A percentile compares a stretch with the other conserved stretches of the same genome.
Evolutionary conservation across 352 stramenopile genomes (phyloP).

Genomic region (Phytopythium boreale): DNA sequence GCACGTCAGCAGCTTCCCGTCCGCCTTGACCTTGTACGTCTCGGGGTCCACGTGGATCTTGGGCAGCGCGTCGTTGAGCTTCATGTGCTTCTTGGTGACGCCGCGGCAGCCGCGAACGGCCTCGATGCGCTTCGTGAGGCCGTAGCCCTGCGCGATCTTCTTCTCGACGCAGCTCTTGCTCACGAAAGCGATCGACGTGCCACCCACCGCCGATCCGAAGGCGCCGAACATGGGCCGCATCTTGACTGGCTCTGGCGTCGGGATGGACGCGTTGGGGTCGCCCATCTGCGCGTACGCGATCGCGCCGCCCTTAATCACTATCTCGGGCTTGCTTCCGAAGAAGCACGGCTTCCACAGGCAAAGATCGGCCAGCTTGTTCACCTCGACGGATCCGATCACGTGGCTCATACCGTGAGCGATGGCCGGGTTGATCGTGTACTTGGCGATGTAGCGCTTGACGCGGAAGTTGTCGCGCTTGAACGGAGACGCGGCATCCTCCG

Average conservation of each 20-base stretch:
- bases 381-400: slow-evolving; percentile 93
- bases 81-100: slow-evolving; percentile 96
- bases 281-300: slow-evolving; percentile 97
- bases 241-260: slow-evolving; percentile 94
- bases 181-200: slow-evolving; percentile 89
- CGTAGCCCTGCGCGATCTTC: slow-evolving; percentile 66
- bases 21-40: slow-evolving; percentile 93
- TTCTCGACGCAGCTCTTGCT: slow-evolving; percentile 78
- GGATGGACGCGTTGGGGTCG: slow-evolving; percentile 96
- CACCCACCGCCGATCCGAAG: slow-evolving; percentile 47
- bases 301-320: slow-evolving; percentile 94
- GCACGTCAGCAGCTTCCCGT: slow-evolving; percentile 89
- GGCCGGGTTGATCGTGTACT: slow-evolving; percentile 98
- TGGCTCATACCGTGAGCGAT: slow-evolving; percentile 97
- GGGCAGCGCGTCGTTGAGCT: slow-evolving; percentile 93
- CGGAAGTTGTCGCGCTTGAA: slow-evolving; percentile 92
- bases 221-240: slow-evolving; percentile 96
- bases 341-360: slow-evolving; percentile 94
- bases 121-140: slow-evolving; percentile 85
- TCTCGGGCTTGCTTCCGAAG: slow-evolving; percentile 96
- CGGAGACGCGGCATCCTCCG: slow-evolving; percentile 68
- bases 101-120: slow-evolving; percentile 79
- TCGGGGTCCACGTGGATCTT: slow-evolving; percentile 95
- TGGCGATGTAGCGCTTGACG: slow-evolving; percentile 94
- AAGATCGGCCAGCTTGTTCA: slow-evolving; percentile 93